Conservation (phyloP, 106 monocot genomes). For the Platanthera guangdongensis region DNA sequence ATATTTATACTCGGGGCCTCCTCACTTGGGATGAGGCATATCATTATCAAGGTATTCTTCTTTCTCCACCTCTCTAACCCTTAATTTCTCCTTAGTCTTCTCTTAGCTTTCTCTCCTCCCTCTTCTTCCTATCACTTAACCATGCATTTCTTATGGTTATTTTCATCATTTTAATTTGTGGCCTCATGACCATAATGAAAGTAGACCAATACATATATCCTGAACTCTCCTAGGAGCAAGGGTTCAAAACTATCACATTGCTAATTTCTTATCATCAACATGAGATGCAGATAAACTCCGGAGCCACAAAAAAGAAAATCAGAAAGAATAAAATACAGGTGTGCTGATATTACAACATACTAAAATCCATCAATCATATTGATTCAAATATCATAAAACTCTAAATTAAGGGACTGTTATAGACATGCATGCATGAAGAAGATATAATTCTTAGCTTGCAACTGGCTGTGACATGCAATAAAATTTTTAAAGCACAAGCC, state of each 20-base stretch:
- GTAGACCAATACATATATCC: neutral
- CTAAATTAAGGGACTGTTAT: no score
- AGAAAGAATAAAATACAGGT: neutral
- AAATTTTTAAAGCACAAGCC: neutral
- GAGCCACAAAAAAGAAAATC: neutral
- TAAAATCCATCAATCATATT: neutral
- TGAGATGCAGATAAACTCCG: neutral
- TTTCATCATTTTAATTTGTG: neutral
- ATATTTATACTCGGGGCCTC: no score
- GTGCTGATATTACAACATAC: neutral
- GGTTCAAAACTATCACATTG: neutral
- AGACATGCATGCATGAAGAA: no score
- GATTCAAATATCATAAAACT: no score
- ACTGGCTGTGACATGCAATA: neutral
- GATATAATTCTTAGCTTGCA: no score
- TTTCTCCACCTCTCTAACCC: no score
- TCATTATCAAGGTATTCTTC: no score
- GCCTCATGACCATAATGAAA: neutral
- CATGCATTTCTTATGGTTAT: neutral
- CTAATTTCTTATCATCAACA: neutral
- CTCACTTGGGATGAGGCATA: no score
- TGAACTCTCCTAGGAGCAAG: neutral
- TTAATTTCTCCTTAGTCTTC: no score
- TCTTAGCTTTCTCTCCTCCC: no score
- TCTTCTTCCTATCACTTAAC: no score